Percentiles rank a stretch among this genome's conserved stretches.
Evolutionary conservation across 2,329 filamentous ascomycete species (phyloP).

Genomic region (Sclerotiophoma versabilis): DNA sequence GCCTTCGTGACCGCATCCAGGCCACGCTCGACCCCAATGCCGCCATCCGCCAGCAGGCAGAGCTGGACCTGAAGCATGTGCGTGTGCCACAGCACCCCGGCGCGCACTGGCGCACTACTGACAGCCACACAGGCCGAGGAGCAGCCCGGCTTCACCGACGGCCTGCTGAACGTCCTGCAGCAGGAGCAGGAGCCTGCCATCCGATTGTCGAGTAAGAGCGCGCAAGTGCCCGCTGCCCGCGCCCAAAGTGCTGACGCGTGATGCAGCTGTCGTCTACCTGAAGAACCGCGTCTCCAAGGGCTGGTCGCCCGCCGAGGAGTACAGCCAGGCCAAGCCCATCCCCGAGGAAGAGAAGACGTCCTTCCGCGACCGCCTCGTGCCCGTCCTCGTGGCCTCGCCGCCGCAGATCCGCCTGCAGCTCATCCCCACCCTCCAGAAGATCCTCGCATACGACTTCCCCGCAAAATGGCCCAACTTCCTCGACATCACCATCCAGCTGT

Average conservation of each 20-base stretch:
- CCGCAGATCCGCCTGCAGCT: constrained; percentile 89
- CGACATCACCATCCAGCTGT: constrained; percentile 86
- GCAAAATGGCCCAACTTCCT: constrained; percentile 93
- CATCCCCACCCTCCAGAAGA: constrained; percentile 92
- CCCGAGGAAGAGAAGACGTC: constrained; percentile 87
- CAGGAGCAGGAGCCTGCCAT: constrained; percentile 84
- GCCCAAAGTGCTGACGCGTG: constrained; percentile 31
- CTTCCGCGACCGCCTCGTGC: constrained; percentile 87
- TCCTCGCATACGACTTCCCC: constrained; percentile 95
- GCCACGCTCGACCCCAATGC: constrained; percentile 78
- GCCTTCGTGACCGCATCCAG: constrained; percentile 77
- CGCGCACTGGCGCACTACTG: constrained; percentile 27
- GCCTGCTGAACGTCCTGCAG: constrained; percentile 88
- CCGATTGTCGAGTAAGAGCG: constrained; percentile 78
- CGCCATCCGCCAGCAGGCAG: constrained; percentile 77
- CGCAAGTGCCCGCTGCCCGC: constrained; percentile 23
- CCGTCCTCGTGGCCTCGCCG: constrained; percentile 81
- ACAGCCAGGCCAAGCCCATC: constrained; percentile 75
- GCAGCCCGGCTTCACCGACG: constrained; percentile 87
- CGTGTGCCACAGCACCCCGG: constrained; percentile 41
- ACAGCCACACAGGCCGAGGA: constrained; percentile 75
- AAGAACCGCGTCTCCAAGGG: constrained; percentile 96
- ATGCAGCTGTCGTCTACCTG: constrained; percentile 88
- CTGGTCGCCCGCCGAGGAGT: constrained; percentile 82
- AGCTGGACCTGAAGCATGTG: constrained; percentile 84